Evolutionary conservation across 306 rosid genomes (phyloP), one percentile per base, ranked within the genome.

Genomic region (Trichosanthes cucumerina): DNA sequence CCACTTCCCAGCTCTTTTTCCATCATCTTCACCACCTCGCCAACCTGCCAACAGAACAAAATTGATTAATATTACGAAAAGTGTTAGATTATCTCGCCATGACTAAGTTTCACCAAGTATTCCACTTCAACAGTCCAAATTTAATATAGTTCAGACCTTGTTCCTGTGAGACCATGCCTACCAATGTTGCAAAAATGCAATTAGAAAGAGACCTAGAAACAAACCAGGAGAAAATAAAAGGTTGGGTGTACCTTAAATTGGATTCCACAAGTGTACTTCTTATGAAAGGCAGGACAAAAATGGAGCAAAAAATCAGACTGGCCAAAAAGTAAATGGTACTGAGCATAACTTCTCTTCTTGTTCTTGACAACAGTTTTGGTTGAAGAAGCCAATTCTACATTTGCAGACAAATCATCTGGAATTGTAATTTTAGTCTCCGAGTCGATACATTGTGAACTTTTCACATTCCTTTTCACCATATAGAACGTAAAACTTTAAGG

Each of bases 261-360:
- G 76, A 92, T 78, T 72, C 98, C 98, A 19, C 79, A 82, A 1
- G 91, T 90, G 63, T 81, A 86, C 16, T 83, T 80, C 75, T 86
- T 87, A 54, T 94, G 96, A 84, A 94, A 94, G 4, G 78, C 83
- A n/a, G 91, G 62, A 76, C 98, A 94, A 2, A 79, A 41, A 76
- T 81, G 92, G 33, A 91, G 81, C 9, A 84, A 82, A 79, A 92
- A 95, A 82, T 89, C 95, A 33, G 92, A 90, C 80, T 92, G 96
- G 23, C 97, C 97, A 5, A 91, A 88, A 6, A 92, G 93, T 23
- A 95, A 81, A 85, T 95, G 89, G 52, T 89, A 85, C 75, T 94
- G 93, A 5, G 93, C 97, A 58, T 92, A 92, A 86, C 87, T 89
- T 84, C 95, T 88, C 82, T 92, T 92, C 90, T 94, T 89, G 83